Base-by-base conservation (phyloP, 768 basidiomycete species). In the Hydnomerulius pinastri region DNA sequence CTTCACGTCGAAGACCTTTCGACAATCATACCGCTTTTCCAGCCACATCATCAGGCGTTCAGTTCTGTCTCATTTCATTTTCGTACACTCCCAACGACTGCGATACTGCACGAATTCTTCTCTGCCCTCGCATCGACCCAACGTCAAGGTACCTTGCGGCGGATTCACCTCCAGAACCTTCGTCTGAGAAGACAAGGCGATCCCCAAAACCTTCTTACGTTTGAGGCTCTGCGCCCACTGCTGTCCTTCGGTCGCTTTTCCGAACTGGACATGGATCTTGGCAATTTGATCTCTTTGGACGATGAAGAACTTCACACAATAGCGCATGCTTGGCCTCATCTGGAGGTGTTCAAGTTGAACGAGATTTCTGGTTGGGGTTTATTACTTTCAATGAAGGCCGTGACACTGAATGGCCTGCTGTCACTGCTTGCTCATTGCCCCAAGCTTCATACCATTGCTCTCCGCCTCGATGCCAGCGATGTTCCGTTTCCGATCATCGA, bases 361-460 rank as follows among this genome's bases (percentile, higher is more conserved):
- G 25, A 17, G 21, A 1, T 1, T 30, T 43, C 6, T 15, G 27
- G 30, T 4, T 50, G 25, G 36, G 8, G n/a, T 6, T 20, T 25
- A 27, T 2, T 1, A 11, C 10, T 37, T 4, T 21, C 39, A 10
- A 7, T 28, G 13, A 43, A 12, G 13, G 9, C 38, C 4, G 53
- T 48, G 40, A 55, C 46, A 9, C 46, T 55, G 17, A 46, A 15
- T 27, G 37, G 51, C 11, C 33, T 56, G 17, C n/a, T 54, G 28
- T 25, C 18, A 11, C 23, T 55, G 13, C 46, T 45, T 21, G 38
- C 38, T 2, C 38, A 20, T 21, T 39, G 38, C 21, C 38, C 38
- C 7, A 39, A 39, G 38, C 33, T 55, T 6, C 27, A 11, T 15
- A 0, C 10, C 1, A 42, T 55, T 3, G 51, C 46, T 10, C n/a